Conservation (phyloP, 805 yeast species). For the Myxozyma mucilagina region DNA sequence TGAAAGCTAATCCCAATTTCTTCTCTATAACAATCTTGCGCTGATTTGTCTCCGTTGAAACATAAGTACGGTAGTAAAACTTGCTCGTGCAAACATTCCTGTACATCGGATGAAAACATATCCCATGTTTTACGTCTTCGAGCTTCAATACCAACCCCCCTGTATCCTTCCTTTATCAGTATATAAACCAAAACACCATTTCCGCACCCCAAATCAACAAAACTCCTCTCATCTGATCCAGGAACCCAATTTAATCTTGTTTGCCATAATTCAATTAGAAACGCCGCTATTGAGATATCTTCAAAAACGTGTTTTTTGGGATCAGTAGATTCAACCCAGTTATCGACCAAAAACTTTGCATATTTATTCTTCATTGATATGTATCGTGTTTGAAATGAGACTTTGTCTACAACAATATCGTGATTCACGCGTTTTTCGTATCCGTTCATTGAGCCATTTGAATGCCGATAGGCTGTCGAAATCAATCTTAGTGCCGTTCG, state of each 20-base stretch:
- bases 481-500: constrained; percentile 80
- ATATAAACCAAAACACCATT: constrained; percentile 84
- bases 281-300: constrained; percentile 94
- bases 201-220: constrained; percentile 93
- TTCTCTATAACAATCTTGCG: not conserved
- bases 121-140: constrained; percentile 86
- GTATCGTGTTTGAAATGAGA: constrained; percentile 79
- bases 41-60: not conserved
- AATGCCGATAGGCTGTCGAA: constrained; percentile 79
- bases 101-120: constrained; percentile 66
- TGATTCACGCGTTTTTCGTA: constrained; percentile 87
- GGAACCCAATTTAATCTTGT: constrained; percentile 43
- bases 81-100: constrained; percentile 63
- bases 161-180: constrained; percentile 72
- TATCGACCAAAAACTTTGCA: constrained; percentile 68
- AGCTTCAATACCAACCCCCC: constrained; percentile 86
- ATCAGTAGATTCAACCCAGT: constrained; percentile 93
- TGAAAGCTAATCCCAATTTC: constrained; percentile 5
- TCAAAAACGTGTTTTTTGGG: constrained; percentile 95
- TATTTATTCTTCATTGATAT: constrained; percentile 78
- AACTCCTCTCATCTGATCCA: constrained; percentile 52
- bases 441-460: constrained; percentile 78
- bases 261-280: constrained; percentile 82
- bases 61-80: constrained; percentile 66
- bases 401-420: constrained; percentile 80